phyloP scores from a whole-genome alignment of 2,329 filamentous ascomycete species.

The Beauveria asiatica region DNA sequence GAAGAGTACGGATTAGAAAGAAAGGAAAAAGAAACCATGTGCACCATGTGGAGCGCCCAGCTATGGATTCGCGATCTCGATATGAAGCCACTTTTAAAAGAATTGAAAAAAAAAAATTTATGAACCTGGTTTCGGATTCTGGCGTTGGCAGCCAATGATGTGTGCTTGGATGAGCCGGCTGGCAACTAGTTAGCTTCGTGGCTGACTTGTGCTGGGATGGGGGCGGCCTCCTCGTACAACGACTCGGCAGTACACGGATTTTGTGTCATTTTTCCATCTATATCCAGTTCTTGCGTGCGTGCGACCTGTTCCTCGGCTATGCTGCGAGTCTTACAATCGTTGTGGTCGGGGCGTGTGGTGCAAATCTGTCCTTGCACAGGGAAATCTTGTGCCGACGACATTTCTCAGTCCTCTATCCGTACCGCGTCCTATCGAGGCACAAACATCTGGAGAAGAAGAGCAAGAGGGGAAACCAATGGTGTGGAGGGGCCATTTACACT shows the following conservation, averaged over 20 bases:
- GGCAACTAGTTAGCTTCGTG: background rate
- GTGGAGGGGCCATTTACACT: background rate
- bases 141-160: conserved; percentile 1
- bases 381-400: too few species aligned
- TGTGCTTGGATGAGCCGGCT: background rate
- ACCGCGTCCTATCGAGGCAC: too few species aligned
- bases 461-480: background rate
- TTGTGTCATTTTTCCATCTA: background rate
- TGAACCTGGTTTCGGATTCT: conserved; percentile 7
- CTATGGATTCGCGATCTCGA: conserved; percentile 9
- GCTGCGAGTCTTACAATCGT: background rate
- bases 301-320: conserved; percentile 4
- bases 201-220: background rate
- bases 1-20: background rate
- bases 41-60: conserved; percentile 1
- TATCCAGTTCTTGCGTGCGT: background rate
- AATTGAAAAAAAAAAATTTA: conserved; percentile 1
- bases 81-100: conserved; percentile 5
- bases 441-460: background rate
- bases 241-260: background rate
- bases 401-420: too few species aligned
- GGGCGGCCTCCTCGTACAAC: background rate
- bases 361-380: too few species aligned
- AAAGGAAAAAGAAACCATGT: background rate
- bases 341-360: too few species aligned